Evolutionary conservation across 192 early-diverging fungal genomes (phyloP), one percentile per base, ranked within the genome.

Genomic region (Kappamyces sp.): DNA sequence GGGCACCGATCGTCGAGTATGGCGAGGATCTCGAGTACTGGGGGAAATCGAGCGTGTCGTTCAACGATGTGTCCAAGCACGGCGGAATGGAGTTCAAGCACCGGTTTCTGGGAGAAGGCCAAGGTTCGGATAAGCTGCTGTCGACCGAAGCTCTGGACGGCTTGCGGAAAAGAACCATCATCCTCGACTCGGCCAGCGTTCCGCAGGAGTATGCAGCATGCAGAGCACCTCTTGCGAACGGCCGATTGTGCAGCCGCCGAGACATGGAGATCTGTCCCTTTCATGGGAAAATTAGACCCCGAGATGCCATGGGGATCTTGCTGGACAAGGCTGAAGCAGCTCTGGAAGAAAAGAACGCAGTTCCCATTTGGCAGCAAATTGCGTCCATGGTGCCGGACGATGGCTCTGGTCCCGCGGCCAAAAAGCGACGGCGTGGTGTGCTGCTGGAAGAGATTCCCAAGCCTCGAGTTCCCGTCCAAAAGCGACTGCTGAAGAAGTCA

Each of bases 11-110:
- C 6, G 37, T 55, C 3, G 35, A 35, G 33, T 55, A 55, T 55
- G 54, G 38, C 32, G 41, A 55, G 12, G 54, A 55, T 55, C 33
- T 55, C 5, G 54, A 55, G 5, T 55, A 55, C 33, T 55, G 54
- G 54, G 23, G 31, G 3, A 15, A 55, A 40, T 33, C 41, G 12
- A 15, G 13, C 5, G 46, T 46, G n/a, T n/a, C 33, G 32, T 55
- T 55, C 37, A 40, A 55, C 13, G 31, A 55, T 44, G 35, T 55
- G 33, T 55, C 54, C 3, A 33, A 15, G 6, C 41, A 55, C 15
- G 54, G 41, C 9, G 44, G 44, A 46, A 46, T 46, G n/a, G 44
- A 46, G 9, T 46, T 46, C n/a, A 9, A 46, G 23, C 54, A 55
- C 12, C 3, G 54, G 46, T 55, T 55, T 55, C 32, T 55, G 38